Base-by-base conservation (phyloP, 768 basidiomycete species). In the Epithele typhae region DNA sequence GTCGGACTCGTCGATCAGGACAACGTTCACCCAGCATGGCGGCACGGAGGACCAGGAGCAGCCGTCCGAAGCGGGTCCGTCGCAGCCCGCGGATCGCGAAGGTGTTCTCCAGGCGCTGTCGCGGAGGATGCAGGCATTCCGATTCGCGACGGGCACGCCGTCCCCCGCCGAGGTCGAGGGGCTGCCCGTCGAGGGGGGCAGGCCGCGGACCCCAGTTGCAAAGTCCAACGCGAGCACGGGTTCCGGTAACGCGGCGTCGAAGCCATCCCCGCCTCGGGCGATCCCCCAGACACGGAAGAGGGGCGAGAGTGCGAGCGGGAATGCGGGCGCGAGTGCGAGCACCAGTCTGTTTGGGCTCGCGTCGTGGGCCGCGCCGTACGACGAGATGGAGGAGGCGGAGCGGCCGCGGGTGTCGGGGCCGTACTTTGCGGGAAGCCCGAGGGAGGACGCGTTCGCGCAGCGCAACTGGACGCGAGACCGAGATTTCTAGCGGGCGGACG, bases 1-100 rank as follows among this genome's bases (percentile, higher is more conserved):
- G 40, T 92, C 89, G 2, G 95, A 97, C 62, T 94, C 92, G 1
- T 94, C 91, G 2, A 92, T 97, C 50, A 88, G 83, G 51, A 86
- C 90, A 4, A 90, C 90, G 0, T 95, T 88, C 66, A 68, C 81
- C 49, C 73, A 67, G 45, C 78, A 86, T 39, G 70, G 64, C 4
- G 72, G 71, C n/a, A n/a, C n/a, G n/a, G n/a, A n/a, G n/a, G 66
- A 69, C 24, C 19, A 53, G 21, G 30, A 25, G 40, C 25, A 53
- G 7, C 37, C 43, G 5, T 25, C 32, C 11, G 27, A 37, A 10
- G 25, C 24, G 9, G 19, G 46, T 9, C 25, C 24, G 3, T 6
- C 41, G 8, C 23, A 42, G 5, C 43, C 50, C 18, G 51, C 43
- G 19, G 53, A 64, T 43, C 53, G 58, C 32, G 51, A 59, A 42